These are phyloP conservation scores for Triangularia verruculosa DNA, from an alignment of 2,329 filamentous ascomycete species.

Conservation along the genomic window DNA sequence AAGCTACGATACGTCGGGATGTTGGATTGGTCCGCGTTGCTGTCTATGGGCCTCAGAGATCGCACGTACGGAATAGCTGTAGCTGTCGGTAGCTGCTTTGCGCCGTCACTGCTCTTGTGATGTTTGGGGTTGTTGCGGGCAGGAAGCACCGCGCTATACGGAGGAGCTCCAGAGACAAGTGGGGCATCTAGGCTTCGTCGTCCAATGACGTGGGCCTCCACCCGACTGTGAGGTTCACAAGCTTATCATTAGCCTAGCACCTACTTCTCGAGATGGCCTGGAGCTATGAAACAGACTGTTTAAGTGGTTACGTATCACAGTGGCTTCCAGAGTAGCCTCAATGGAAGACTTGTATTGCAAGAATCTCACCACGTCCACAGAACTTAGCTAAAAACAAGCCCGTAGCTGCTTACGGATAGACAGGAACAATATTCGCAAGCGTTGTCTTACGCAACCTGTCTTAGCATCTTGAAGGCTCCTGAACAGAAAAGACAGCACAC, in stretches of 20 bases:
- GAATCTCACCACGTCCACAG: no score
- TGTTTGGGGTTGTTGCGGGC: background rate
- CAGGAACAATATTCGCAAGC: no score
- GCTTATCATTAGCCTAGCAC: background rate
- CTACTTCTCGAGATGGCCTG: background rate
- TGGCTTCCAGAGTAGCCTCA: no score
- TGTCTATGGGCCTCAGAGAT: background rate
- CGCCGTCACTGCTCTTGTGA: background rate
- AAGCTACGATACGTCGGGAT: background rate
- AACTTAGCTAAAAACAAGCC: no score
- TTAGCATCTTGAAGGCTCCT: no score
- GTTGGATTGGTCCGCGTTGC: background rate
- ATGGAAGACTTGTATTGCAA: no score
- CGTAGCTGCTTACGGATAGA: no score
- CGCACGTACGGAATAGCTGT: background rate
- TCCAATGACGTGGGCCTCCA: background rate
- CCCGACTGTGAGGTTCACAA: background rate
- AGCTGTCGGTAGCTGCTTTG: background rate
- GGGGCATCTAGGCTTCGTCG: background rate
- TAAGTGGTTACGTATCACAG: no score
- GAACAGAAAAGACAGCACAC: no score
- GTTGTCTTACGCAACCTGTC: no score
- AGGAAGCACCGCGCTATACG: background rate
- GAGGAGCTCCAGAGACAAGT: background rate
- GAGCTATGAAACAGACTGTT: no score